Conservation (phyloP, 768 basidiomycete genomes). For the Pisolithus marmoratus region DNA sequence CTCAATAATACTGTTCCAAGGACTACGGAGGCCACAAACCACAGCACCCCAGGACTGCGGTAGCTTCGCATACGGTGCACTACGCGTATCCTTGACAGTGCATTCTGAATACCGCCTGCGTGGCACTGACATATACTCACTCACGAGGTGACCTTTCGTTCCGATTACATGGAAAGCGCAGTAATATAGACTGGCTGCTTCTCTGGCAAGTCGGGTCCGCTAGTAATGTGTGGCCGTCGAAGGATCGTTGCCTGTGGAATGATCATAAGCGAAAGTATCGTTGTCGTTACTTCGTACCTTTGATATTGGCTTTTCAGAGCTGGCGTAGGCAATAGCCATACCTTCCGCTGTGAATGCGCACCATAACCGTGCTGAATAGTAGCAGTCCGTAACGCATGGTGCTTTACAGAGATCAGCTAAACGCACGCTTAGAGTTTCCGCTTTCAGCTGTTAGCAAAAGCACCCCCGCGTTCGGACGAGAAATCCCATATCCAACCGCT, state of each 20-base stretch:
- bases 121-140: too few relatives aligned
- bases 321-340: conserved; percentile 74
- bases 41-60: conserved; percentile 10
- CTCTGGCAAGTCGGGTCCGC: conserved; percentile 8
- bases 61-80: conserved; percentile 2
- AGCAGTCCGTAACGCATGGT: background rate
- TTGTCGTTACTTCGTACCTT: conserved; percentile 38
- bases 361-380: conserved; percentile 58
- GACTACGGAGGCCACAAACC: conserved; percentile 13
- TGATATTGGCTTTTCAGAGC: conserved; percentile 45
- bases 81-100: too few relatives aligned
- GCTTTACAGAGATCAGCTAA: too few relatives aligned
- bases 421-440: too few relatives aligned
- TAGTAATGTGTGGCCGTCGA: conserved; percentile 17
- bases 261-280: background rate
- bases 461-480: conserved; percentile 53
- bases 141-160: too few relatives aligned
- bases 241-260: conserved; percentile 30
- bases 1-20: conserved; percentile 27
- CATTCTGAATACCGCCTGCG: too few relatives aligned
- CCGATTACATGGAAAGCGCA: conserved; percentile 27
- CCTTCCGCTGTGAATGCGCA: conserved; percentile 80
- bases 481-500: conserved; percentile 34
- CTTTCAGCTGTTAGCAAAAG: conserved; percentile 51
- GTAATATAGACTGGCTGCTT: conserved; percentile 51